Evolutionary conservation across 192 early-diverging fungal genomes (phyloP), one percentile per base, ranked within the genome.

Genomic region (Rhizoclosmatium globosum): DNA sequence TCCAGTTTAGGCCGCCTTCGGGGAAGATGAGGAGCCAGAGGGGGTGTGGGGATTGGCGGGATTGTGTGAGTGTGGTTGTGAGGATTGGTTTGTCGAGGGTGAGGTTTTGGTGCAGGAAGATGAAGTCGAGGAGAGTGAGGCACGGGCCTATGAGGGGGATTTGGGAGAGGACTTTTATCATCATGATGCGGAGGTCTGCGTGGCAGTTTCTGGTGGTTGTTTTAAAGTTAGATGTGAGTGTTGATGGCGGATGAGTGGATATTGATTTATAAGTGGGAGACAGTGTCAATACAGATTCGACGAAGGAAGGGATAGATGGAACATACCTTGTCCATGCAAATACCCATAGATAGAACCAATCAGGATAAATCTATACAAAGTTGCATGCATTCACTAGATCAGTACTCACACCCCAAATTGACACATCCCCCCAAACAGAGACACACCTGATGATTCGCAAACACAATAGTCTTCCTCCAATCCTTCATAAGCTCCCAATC

Each of bases 21-120:
- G 98, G 98, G 85, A 96, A 99, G 31, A 99, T 89, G 38, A 97
- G 86, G 42, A 99, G 89, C 96, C 94, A 96, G 47, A 95, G 85
- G 19, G 96, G 96, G 6, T 43, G 19, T 7, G 7, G 4, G 46
- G 50, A 45, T 7, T 84, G 76, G 60, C 21, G 15, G 13, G 81
- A 72, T 31, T 81, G 77, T 41, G 71, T 59, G 38, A 88, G 78
- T 44, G 90, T 82, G 9, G 82, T 83, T 7, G 82, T 77, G 67
- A 91, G 82, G 11, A 89, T 90, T 21, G 83, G 79, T 65, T 88
- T 85, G 86, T 97, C 95, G 67, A 93, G 84, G 17, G 85, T 88
- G 89, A 89, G 91, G 71, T 94, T 95, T 76, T 94, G 94, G 82
- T 95, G 92, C 71, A 99, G 81, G 78, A 98, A 93, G 43, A 99